Evolutionary conservation across 306 rosid genomes (phyloP), one percentile per base, ranked within the genome.

Genomic region (Medicago arabica): DNA sequence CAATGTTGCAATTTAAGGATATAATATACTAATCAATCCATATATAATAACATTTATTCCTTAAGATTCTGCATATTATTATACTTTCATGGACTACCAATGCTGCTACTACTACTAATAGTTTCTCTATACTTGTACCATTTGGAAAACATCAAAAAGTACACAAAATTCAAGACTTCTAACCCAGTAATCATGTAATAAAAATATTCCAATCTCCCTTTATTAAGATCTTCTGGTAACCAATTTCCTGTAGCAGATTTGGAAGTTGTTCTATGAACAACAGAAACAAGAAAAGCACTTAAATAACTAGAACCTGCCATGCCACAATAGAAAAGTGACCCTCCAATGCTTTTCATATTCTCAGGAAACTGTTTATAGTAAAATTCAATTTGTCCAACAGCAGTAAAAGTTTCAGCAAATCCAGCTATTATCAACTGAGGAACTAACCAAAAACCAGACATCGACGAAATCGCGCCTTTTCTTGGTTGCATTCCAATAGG

Each of bases 351-450:
- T 81, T 92, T 87, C 98, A 94, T 91, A 77, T 94, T 91, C 87
- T 94, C 94, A 11, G 98, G 98, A 62, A 94, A 88, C 11, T 90
- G 97, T 76, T 91, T 91, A 83, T 91, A 89, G 87, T 88, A 91
- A 15, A 94, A 82, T 15, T 94, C 98, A 40, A 85, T 73, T 81
- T 87, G 93, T 55, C 95, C 97, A 17, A 94, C 75, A 0, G 88
- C n/a, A 0, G 81, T 51, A 38, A 94, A 91, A 9, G 86, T 76
- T 54, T 91, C 94, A 34, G 90, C 57, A 2, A 94, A 12, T 8
- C 98, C 93, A 2, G 90, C 83, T 6, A 94, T 6, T 5, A 65
- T 0, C 46, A 89, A 67, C 78, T 94, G 97, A 38, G 98, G 98
- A 81, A 91, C 36, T 38, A 94, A 46, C 97, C 91, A 87, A 7